A percentile compares a stretch with the other conserved stretches of the same genome.
phyloP scores from a whole-genome alignment of 345 rosid genomes.

The Isatis tinctoria region DNA sequence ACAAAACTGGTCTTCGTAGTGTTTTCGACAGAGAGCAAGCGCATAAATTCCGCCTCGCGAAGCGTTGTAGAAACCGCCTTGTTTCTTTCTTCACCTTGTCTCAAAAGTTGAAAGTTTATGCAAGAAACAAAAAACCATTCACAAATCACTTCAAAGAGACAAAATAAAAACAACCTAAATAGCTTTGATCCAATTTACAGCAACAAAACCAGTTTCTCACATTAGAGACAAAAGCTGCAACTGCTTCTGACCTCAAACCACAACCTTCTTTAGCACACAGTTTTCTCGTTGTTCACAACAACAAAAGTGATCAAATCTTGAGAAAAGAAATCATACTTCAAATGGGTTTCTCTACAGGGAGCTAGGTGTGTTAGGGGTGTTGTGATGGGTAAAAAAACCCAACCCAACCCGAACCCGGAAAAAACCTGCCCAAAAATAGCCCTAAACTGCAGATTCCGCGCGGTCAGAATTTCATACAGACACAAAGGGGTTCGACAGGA shows the following conservation, averaged over 20 bases:
- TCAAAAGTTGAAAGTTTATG: neutral
- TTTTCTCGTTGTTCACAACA: slow-evolving; percentile 7
- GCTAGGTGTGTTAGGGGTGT: too few relatives aligned
- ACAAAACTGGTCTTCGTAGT: slow-evolving; percentile 32
- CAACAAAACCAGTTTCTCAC: slow-evolving; percentile 18
- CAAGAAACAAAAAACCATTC: neutral
- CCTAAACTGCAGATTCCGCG: too few relatives aligned
- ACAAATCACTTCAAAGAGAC: neutral
- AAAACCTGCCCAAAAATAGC: too few relatives aligned
- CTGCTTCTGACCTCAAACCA: slow-evolving; percentile 15
- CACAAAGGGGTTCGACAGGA: too few relatives aligned
- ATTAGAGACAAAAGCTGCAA: slow-evolving; percentile 9
- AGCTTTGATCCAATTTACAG: slow-evolving; percentile 34
- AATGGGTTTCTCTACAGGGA: slow-evolving; percentile 68
- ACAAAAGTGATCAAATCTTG: slow-evolving; percentile 16
- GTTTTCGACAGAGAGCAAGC: slow-evolving; percentile 38
- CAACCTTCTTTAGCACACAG: slow-evolving; percentile 10
- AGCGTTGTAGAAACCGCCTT: slow-evolving; percentile 32
- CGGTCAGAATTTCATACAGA: too few relatives aligned
- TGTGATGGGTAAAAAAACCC: too few relatives aligned
- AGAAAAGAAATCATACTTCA: slow-evolving; percentile 33
- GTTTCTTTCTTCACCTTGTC: neutral
- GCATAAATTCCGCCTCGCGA: slow-evolving; percentile 37
- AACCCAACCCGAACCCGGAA: too few relatives aligned
- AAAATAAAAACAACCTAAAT: slow-evolving; percentile 13